These are phyloP conservation scores for Euclidium syriacum DNA, from an alignment of 345 rosid species.

Conservation along the genomic window DNA sequence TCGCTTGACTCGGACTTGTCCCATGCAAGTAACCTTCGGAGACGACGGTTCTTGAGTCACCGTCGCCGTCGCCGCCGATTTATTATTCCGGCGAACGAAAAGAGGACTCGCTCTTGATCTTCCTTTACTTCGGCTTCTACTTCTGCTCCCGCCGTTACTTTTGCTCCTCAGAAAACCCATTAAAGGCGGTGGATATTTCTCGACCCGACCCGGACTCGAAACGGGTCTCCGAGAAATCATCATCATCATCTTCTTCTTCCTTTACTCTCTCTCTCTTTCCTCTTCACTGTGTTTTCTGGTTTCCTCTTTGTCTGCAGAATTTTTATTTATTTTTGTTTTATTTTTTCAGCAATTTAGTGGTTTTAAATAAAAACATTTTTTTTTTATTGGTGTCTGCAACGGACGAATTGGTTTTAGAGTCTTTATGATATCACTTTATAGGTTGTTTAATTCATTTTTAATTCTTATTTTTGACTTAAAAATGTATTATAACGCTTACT, in stretches of 20 bases:
- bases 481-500: neutral
- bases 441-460: neutral
- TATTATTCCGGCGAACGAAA: slow-evolving; percentile 62
- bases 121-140: slow-evolving; percentile 56
- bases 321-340: slow-evolving; percentile 1
- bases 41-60: slow-evolving; percentile 81
- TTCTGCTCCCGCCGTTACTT: slow-evolving; percentile 27
- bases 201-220: slow-evolving; percentile 76
- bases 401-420: slow-evolving; percentile 9
- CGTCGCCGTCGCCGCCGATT: slow-evolving; percentile 24
- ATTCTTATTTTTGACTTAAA: neutral
- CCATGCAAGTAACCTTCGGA: slow-evolving; percentile 97
- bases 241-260: slow-evolving; percentile 31
- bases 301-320: slow-evolving; percentile 9
- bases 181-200: slow-evolving; percentile 70
- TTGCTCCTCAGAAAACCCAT: slow-evolving; percentile 62
- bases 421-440: neutral
- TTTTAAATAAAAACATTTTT: neutral
- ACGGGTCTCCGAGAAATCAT: slow-evolving; percentile 53
- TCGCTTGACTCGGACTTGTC: slow-evolving; percentile 77
- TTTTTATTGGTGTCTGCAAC: neutral
- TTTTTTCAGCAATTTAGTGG: neutral
- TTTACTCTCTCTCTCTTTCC: neutral
- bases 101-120: slow-evolving; percentile 81
- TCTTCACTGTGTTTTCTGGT: slow-evolving; percentile 1